Evolutionary conservation across 495 filamentous ascomycete species (phyloP).

Genomic region (Antarctomyces pellizariae): DNA sequence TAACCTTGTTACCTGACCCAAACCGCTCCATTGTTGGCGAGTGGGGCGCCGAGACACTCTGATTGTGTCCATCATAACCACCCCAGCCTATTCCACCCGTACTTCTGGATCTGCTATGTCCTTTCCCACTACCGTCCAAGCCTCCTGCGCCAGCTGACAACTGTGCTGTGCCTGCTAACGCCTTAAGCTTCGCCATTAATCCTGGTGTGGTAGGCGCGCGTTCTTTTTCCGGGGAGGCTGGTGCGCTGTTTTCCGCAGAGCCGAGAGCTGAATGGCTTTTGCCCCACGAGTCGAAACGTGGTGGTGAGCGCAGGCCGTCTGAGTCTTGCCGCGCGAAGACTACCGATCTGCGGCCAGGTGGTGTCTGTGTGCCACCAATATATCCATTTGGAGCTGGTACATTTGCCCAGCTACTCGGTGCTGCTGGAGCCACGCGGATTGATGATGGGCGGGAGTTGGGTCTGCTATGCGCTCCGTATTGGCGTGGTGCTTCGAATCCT

Average conservation of each 20-base stretch:
- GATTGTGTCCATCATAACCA: too few relatives aligned
- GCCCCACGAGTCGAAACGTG: too few relatives aligned
- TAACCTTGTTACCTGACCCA: slow-evolving; percentile 18
- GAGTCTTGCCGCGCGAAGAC: slow-evolving; percentile 35
- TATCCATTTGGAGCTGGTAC: slow-evolving; percentile 7
- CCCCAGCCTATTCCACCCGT: too few relatives aligned
- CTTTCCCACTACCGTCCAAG: slow-evolving; percentile 8
- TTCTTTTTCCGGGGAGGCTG: too few relatives aligned
- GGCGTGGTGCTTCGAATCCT: slow-evolving; percentile 10
- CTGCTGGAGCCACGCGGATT: slow-evolving; percentile 5
- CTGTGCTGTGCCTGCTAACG: too few relatives aligned
- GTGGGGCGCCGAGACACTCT: too few relatives aligned
- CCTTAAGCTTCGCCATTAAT: slow-evolving; percentile 44
- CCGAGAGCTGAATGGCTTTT: too few relatives aligned
- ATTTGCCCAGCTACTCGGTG: slow-evolving; percentile 4
- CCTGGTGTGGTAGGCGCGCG: too few relatives aligned
- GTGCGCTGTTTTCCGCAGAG: too few relatives aligned
- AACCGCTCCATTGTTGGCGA: slow-evolving; percentile 12
- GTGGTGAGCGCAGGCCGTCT: too few relatives aligned
- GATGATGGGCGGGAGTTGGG: slow-evolving; percentile 7
- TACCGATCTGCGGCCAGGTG: slow-evolving; percentile 32
- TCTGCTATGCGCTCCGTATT: slow-evolving; percentile 3
- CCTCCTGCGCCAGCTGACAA: slow-evolving; percentile 12
- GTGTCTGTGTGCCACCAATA: slow-evolving; percentile 17
- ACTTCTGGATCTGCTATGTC: too few relatives aligned